Evolutionary conservation across 1,284 basidiomycete species (phyloP), one percentile per base, ranked within the genome.

Genomic region (Ustilago esculenta): DNA sequence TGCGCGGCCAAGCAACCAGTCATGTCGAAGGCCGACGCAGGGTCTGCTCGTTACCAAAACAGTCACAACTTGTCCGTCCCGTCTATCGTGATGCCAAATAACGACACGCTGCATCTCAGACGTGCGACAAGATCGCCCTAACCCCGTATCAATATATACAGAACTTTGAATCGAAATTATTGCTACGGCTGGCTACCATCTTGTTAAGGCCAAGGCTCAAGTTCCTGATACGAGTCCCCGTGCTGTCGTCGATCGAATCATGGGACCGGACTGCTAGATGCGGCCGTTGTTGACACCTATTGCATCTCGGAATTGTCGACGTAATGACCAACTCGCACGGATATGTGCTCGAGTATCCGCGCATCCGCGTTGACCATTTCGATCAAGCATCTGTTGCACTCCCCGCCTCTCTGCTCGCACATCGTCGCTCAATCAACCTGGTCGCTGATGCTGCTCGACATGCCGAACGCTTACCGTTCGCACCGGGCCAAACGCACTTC

Each of bases 261-360:
- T n/a, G n/a, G n/a, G n/a, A n/a, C n/a, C n/a, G n/a, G n/a, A n/a
- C n/a, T n/a, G n/a, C n/a, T n/a, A n/a, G n/a, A n/a, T n/a, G n/a
- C n/a, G n/a, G n/a, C n/a, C n/a, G n/a, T n/a, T n/a, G n/a, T n/a
- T n/a, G n/a, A n/a, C n/a, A n/a, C n/a, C n/a, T n/a, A n/a, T n/a
- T n/a, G n/a, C n/a, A n/a, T n/a, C 17, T 3, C 30, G 2, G 5
- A n/a, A 20, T 14, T 27, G 20, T 11, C 32, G 17, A 40, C 42
- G 27, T 37, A 11, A 70, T 65, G 68, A 71, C 68, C 53, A 71
- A 71, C 47, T 65, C 68, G 8, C 61, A 71, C 27, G 72, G 74
- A 37, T 77, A 72, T 53, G 49, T 77, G 5, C 55, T 65, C 58
- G 75, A 76, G 54, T 77, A 77, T 55, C 75, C 75, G 20, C 68